Percentiles rank a stretch among this genome's conserved stretches.
Evolutionary conservation across 768 basidiomycete species (phyloP).

Genomic region (Dendrothele bispora): DNA sequence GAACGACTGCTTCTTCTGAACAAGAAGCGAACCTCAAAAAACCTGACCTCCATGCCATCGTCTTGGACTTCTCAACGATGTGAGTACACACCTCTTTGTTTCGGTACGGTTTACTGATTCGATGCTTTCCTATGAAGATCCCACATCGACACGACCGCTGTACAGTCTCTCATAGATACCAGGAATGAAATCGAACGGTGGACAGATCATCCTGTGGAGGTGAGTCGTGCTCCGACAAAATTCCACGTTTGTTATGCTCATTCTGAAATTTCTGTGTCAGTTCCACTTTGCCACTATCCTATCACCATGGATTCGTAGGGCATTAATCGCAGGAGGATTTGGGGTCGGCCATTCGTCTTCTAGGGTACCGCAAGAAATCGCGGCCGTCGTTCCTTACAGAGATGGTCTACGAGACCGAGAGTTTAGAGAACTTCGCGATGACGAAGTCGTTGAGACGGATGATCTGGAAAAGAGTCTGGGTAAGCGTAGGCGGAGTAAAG

Average conservation of each 20-base stretch:
- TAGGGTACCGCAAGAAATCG: constrained; percentile 59
- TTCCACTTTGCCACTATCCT: constrained; percentile 95
- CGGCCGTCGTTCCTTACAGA: constrained; percentile 71
- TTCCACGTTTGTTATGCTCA: neutral
- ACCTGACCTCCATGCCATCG: constrained; percentile 79
- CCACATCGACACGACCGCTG: constrained; percentile 89
- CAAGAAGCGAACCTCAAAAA: constrained; percentile 49
- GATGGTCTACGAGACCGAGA: constrained; percentile 33
- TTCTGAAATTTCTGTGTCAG: constrained; percentile 30
- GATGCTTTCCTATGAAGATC: constrained; percentile 41
- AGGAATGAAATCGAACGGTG: constrained; percentile 87
- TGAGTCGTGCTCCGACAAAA: constrained; percentile 23
- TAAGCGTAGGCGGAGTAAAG: constrained; percentile 24
- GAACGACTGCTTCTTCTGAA: constrained; percentile 45
- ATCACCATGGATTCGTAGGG: constrained; percentile 92
- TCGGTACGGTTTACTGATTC: neutral
- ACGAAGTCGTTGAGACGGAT: constrained; percentile 12
- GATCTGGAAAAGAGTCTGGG: constrained; percentile 34
- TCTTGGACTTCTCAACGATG: constrained; percentile 89
- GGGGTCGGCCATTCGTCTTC: constrained; percentile 60
- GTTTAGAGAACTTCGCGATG: constrained; percentile 22
- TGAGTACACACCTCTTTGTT: constrained; percentile 32
- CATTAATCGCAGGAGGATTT: constrained; percentile 87
- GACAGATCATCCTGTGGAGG: constrained; percentile 75
- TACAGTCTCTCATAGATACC: constrained; percentile 89